phyloP scores from a whole-genome alignment of 371 early-diverging fungal genomes.

The Saksenaea vasiformis region DNA sequence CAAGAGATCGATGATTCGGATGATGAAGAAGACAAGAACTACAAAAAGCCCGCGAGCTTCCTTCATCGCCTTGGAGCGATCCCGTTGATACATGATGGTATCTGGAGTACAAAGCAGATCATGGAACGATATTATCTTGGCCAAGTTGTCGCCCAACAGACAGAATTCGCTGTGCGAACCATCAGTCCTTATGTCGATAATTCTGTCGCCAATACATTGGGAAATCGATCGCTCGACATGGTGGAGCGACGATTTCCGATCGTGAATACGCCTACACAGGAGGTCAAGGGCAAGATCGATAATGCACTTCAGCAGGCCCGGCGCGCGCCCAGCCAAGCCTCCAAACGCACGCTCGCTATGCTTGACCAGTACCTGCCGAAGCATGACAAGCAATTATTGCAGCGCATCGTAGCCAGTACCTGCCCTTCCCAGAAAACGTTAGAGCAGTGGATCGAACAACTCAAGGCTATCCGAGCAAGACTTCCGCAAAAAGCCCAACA shows the following conservation, averaged over 20 bases:
- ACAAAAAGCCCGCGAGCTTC: neutral
- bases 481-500: neutral
- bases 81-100: neutral
- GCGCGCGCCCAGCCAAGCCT: neutral
- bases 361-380: neutral
- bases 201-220: neutral
- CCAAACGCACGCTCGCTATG: neutral
- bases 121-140: neutral
- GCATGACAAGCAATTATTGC: neutral
- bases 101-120: neutral
- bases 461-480: neutral
- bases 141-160: neutral
- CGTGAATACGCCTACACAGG: neutral
- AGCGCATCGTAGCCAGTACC: neutral
- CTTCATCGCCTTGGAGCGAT: neutral
- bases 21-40: neutral
- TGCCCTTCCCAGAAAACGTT: neutral
- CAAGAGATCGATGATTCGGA: neutral
- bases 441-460: neutral
- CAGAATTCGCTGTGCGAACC: neutral
- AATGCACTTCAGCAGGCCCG: neutral
- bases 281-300: neutral
- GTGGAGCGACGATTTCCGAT: neutral
- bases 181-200: neutral
- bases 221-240: neutral